Evolutionary conservation across 306 rosid genomes (phyloP).

Genomic region (Glycyrrhiza uralensis): DNA sequence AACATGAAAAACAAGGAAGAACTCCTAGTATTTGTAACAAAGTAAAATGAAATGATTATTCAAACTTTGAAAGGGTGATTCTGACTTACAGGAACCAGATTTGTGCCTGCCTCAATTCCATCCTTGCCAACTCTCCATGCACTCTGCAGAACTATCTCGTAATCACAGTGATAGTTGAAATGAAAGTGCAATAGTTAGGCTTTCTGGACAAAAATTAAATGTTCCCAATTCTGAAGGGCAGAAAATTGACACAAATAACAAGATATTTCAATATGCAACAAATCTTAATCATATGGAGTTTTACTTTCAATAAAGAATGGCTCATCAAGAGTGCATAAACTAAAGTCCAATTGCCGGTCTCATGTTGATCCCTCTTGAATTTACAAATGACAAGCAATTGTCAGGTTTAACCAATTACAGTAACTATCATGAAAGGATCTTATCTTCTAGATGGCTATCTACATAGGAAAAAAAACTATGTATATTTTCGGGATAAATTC

Average conservation of each 20-base stretch:
- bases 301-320: neutral
- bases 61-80: conserved; percentile 17
- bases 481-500: neutral
- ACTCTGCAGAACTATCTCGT: conserved; percentile 59
- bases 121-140: conserved; percentile 75
- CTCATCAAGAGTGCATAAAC: neutral
- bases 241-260: neutral
- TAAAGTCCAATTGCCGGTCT: neutral
- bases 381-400: neutral
- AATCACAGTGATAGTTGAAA: conserved; percentile 11
- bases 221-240: neutral
- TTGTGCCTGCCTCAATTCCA: conserved; percentile 69
- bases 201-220: neutral
- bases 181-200: neutral
- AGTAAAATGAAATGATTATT: neutral
- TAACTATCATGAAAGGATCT: neutral
- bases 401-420: neutral
- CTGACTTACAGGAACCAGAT: conserved; percentile 45
- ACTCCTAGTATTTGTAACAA: neutral
- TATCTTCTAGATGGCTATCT: neutral
- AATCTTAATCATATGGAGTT: neutral
- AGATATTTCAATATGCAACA: neutral
- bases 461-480: neutral
- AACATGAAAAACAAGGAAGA: neutral
- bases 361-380: neutral